Conservation (phyloP, 768 basidiomycete species). For the Kwoniella heveanensis region DNA sequence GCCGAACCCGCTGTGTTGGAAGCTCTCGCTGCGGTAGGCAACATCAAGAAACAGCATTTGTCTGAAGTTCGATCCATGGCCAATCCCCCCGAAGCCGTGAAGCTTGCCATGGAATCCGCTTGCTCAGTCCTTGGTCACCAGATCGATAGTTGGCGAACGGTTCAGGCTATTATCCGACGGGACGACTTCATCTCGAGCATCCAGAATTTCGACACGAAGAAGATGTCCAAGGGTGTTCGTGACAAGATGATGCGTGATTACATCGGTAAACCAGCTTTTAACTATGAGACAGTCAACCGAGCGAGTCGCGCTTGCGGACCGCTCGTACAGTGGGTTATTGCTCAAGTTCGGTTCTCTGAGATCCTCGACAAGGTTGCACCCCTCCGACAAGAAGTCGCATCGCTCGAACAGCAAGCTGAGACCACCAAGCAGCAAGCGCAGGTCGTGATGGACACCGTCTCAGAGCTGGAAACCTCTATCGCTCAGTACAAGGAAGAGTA, state of each 20-base stretch:
- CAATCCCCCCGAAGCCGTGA: slow-evolving; percentile 96
- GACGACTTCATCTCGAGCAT: slow-evolving; percentile 97
- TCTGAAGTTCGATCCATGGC: slow-evolving; percentile 98
- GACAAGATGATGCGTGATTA: slow-evolving; percentile 92
- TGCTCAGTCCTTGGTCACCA: slow-evolving; percentile 95
- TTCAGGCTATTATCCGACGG: slow-evolving; percentile 90
- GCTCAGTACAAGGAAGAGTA: slow-evolving; percentile 95
- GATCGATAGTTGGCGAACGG: slow-evolving; percentile 94
- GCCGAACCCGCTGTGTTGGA: slow-evolving; percentile 96
- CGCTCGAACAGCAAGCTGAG: slow-evolving; percentile 86
- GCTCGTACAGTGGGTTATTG: slow-evolving; percentile 95
- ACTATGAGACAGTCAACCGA: slow-evolving; percentile 90
- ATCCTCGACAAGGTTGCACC: slow-evolving; percentile 97
- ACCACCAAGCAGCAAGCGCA: slow-evolving; percentile 91
- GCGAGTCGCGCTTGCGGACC: slow-evolving; percentile 97
- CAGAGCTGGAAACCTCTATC: slow-evolving; percentile 89
- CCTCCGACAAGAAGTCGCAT: slow-evolving; percentile 89
- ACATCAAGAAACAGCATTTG: slow-evolving; percentile 91
- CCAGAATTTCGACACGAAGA: slow-evolving; percentile 90
- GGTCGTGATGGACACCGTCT: slow-evolving; percentile 86
- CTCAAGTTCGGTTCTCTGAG: slow-evolving; percentile 94
- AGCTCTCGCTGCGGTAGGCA: slow-evolving; percentile 93
- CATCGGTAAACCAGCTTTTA: slow-evolving; percentile 84
- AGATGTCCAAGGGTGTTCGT: slow-evolving; percentile 86
- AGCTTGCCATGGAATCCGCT: slow-evolving; percentile 97